Conservation (phyloP, 306 rosid genomes). For the Cicer bijugum region DNA sequence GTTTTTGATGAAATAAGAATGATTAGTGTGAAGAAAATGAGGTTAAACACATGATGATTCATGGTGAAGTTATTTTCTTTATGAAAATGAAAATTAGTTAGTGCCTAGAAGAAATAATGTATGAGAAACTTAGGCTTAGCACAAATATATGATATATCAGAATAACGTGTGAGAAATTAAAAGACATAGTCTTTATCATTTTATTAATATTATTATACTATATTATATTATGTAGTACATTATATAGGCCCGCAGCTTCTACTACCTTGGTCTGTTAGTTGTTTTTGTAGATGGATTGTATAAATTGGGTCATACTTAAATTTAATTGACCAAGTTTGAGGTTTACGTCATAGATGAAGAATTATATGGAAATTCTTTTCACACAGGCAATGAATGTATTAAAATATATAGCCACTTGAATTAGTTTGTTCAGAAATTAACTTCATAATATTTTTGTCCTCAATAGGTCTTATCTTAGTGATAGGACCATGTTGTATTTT, state of each 20-base stretch:
- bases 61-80: constrained; percentile 9
- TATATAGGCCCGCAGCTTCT: constrained; percentile 30
- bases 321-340: constrained; percentile 30
- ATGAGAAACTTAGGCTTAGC: constrained; percentile 10
- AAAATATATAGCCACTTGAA: constrained; percentile 35
- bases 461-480: constrained; percentile 34
- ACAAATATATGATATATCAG: background rate
- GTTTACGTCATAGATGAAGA: constrained; percentile 26
- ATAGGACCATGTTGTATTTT: constrained; percentile 6
- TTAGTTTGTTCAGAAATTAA: background rate
- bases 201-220: background rate
- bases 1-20: background rate
- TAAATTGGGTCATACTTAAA: background rate
- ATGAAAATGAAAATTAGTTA: constrained; percentile 10
- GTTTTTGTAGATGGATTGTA: constrained; percentile 29
- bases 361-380: constrained; percentile 12
- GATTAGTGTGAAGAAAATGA: constrained; percentile 23
- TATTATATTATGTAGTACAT: background rate
- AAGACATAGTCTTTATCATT: background rate
- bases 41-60: constrained; percentile 9
- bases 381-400: background rate
- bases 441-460: constrained; percentile 35
- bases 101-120: background rate
- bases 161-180: constrained; percentile 37
- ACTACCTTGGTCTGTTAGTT: constrained; percentile 9